Evolutionary conservation across 441 rosid species (phyloP).

Genomic region (Croton setiger): DNA sequence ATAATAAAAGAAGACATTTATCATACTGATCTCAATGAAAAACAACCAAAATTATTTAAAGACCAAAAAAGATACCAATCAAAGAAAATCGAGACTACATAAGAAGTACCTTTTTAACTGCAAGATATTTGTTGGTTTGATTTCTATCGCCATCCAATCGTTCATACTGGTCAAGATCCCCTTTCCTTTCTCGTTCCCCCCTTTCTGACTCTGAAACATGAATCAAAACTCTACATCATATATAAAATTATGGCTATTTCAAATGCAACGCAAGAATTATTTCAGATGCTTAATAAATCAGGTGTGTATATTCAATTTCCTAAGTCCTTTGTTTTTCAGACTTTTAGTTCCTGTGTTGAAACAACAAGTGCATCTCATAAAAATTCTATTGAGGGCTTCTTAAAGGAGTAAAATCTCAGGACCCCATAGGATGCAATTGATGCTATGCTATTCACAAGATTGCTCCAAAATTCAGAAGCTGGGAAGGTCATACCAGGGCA

Average conservation of each 20-base stretch:
- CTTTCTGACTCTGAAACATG: constrained; percentile 75
- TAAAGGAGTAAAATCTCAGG: background rate
- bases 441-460: constrained; percentile 18
- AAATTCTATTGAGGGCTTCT: background rate
- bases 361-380: constrained; percentile 2
- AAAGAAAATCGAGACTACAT: background rate
- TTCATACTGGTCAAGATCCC: constrained; percentile 94
- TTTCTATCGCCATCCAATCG: constrained; percentile 94
- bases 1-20: constrained; percentile 22
- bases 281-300: constrained; percentile 12
- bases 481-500: constrained; percentile 77
- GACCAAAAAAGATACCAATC: constrained; percentile 5
- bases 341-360: constrained; percentile 21
- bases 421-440: constrained; percentile 19
- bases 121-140: constrained; percentile 77
- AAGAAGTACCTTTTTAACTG: constrained; percentile 74
- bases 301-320: constrained; percentile 1
- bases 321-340: constrained; percentile 17
- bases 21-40: constrained; percentile 15
- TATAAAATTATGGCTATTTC: constrained; percentile 17
- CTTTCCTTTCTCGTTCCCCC: constrained; percentile 94
- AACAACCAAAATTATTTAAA: constrained; percentile 14
- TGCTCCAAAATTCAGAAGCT: constrained; percentile 25
- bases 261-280: constrained; percentile 20
- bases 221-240: constrained; percentile 24